Percentiles rank a stretch among this genome's conserved stretches.
Conservation (phyloP, 306 rosid genomes). For the Medicago lupulina region DNA sequence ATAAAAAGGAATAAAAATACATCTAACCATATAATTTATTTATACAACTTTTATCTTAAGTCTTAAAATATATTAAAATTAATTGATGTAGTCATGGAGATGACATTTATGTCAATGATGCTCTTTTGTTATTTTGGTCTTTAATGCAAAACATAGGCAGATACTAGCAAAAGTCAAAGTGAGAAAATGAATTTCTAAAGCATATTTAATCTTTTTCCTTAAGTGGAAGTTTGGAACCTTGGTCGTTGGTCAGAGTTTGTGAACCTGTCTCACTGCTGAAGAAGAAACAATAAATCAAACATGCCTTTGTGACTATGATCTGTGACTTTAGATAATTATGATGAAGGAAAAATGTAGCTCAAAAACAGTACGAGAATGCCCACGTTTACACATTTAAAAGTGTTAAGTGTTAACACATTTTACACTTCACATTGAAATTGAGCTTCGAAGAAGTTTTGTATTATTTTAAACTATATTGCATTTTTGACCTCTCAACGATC, state of each 20-base stretch:
- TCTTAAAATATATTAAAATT: too few relatives aligned
- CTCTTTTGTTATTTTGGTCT: background rate
- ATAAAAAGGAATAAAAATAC: too few relatives aligned
- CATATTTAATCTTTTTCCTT: background rate
- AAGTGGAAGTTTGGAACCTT: background rate
- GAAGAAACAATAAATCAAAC: background rate
- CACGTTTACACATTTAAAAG: conserved; percentile 6
- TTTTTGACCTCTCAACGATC: too few relatives aligned
- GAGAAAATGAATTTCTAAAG: background rate
- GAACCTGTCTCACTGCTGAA: background rate
- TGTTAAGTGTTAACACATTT: background rate
- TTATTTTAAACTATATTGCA: too few relatives aligned
- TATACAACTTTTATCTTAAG: too few relatives aligned
- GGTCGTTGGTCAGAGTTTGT: conserved; percentile 40
- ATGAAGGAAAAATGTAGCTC: background rate
- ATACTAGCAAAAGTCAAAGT: conserved; percentile 13
- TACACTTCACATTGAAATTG: background rate
- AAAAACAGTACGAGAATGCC: background rate
- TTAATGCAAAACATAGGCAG: background rate
- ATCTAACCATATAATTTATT: too few relatives aligned
- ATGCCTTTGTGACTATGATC: background rate
- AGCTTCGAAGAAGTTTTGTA: too few relatives aligned
- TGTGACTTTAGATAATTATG: background rate
- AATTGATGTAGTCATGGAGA: too few relatives aligned
- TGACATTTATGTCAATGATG: background rate